These are phyloP conservation scores for Acanthamoeba quina DNA, from an alignment of 208 protist species.

Conservation along the genomic window DNA sequence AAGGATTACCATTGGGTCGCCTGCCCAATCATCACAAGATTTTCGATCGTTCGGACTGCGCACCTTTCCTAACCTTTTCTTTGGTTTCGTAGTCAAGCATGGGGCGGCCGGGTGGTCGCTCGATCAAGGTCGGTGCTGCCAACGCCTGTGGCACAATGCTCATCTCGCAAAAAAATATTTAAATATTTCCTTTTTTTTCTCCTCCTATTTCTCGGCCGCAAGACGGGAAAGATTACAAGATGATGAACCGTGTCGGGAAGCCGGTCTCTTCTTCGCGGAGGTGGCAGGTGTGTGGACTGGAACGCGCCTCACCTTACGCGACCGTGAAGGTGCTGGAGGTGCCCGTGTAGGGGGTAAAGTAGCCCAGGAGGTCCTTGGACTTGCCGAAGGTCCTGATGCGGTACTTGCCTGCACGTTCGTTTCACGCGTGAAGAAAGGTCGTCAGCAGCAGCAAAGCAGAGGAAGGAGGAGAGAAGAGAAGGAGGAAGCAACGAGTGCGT, in stretches of 20 bases:
- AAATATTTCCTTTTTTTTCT: background rate
- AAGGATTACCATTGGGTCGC: background rate
- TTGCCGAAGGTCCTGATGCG: conserved; percentile 72
- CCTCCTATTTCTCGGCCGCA: background rate
- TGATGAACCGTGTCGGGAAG: background rate
- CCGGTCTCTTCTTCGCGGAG: background rate
- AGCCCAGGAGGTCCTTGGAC: conserved; percentile 51
- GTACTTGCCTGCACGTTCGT: conserved; percentile 42
- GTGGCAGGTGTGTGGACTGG: background rate
- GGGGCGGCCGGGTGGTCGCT: background rate
- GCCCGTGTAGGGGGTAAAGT: conserved; percentile 45
- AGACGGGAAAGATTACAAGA: background rate
- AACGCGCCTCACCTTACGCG: background rate
- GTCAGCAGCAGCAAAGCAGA: background rate
- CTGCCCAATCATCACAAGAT: background rate
- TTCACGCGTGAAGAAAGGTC: background rate
- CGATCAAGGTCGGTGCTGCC: background rate
- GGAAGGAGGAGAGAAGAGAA: conserved; percentile 33
- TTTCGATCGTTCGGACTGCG: no score
- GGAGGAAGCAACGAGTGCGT: conserved; percentile 26
- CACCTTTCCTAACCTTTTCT: conserved; percentile 15
- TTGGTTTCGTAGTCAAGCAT: conserved; percentile 3
- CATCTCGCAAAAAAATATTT: background rate
- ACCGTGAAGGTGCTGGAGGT: conserved; percentile 69
- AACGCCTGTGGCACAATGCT: background rate